phyloP scores from a whole-genome alignment of 1,139 yeast species.

The Protomyces gravidus region DNA sequence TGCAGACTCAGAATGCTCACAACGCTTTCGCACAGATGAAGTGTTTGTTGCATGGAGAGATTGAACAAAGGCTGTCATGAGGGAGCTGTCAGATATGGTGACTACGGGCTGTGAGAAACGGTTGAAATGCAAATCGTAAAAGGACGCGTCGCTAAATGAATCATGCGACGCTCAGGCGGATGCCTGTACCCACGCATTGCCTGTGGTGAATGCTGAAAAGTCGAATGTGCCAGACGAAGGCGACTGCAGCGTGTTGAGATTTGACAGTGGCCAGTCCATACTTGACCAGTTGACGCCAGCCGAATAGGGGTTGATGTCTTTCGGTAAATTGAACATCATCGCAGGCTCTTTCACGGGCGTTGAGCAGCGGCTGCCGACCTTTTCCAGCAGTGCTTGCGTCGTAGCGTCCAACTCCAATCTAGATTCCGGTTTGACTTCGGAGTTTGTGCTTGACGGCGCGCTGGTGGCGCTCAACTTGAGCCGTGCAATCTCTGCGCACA shows the following conservation, averaged over 20 bases:
- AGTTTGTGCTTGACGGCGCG: constrained; percentile 3
- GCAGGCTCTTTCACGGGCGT: constrained; percentile 12
- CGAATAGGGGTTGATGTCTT: constrained; percentile 23
- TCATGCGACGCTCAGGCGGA: neutral
- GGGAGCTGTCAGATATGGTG: no score
- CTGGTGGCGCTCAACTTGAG: constrained; percentile 12
- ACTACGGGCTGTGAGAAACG: no score
- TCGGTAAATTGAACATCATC: constrained; percentile 4
- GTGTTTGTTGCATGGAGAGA: constrained; percentile 35
- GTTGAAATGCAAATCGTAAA: neutral
- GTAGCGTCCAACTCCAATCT: neutral
- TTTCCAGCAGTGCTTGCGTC: neutral
- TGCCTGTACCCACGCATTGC: neutral
- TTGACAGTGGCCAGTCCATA: constrained; percentile 23
- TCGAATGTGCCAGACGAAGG: constrained; percentile 18
- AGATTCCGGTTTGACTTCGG: neutral
- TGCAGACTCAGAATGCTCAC: constrained; percentile 79
- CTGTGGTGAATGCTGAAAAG: constrained; percentile 15
- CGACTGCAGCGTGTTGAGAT: constrained; percentile 4
- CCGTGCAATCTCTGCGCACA: constrained; percentile 8
- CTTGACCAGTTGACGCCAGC: constrained; percentile 6
- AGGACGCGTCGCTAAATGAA: neutral
- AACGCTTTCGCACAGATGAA: constrained; percentile 53
- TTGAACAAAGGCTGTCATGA: no score
- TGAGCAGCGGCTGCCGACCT: constrained; percentile 1